Evolutionary conservation across 2,329 filamentous ascomycete species (phyloP).

Genomic region (Thelonectria rubi): DNA sequence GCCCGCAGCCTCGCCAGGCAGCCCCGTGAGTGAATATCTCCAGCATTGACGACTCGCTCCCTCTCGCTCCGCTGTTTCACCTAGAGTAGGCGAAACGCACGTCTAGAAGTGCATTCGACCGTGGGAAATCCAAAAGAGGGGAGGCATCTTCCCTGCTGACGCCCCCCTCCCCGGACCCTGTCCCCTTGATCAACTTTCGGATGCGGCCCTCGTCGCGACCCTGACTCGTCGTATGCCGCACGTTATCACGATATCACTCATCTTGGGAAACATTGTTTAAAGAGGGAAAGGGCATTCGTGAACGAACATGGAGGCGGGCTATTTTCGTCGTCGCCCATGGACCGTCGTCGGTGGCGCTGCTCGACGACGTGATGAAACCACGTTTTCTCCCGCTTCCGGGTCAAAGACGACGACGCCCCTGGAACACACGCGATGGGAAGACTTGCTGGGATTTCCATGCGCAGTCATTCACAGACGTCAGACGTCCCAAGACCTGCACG

Average conservation of each 20-base stretch:
- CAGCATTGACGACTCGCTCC: constrained; percentile 1
- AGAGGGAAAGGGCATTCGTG: background rate
- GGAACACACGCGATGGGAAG: constrained; percentile 5
- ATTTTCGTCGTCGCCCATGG: constrained; percentile 18
- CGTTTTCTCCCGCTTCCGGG: constrained; percentile 24
- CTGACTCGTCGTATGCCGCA: background rate
- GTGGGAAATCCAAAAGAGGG: constrained; percentile 9
- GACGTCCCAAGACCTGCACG: constrained; percentile 2
- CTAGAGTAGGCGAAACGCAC: constrained; percentile 38
- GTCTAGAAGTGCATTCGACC: constrained; percentile 14
- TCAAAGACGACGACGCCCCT: constrained; percentile 7
- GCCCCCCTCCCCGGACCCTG: constrained; percentile 1
- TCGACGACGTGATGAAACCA: constrained; percentile 40
- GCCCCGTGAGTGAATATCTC: constrained; percentile 1
- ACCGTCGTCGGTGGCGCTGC: constrained; percentile 24
- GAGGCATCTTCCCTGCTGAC: constrained; percentile 9
- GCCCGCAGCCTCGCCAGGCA: constrained; percentile 3
- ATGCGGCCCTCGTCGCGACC: background rate
- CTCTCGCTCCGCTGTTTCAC: constrained; percentile 39
- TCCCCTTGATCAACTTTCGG: background rate
- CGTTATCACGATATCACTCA: too few species aligned
- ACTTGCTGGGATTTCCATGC: constrained; percentile 10
- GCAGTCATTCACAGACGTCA: constrained; percentile 6
- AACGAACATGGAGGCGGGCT: constrained; percentile 3
- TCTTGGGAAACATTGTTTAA: background rate